phyloP scores from a whole-genome alignment of 2,329 filamentous ascomycete species.

The Xylariaceae sp. region DNA sequence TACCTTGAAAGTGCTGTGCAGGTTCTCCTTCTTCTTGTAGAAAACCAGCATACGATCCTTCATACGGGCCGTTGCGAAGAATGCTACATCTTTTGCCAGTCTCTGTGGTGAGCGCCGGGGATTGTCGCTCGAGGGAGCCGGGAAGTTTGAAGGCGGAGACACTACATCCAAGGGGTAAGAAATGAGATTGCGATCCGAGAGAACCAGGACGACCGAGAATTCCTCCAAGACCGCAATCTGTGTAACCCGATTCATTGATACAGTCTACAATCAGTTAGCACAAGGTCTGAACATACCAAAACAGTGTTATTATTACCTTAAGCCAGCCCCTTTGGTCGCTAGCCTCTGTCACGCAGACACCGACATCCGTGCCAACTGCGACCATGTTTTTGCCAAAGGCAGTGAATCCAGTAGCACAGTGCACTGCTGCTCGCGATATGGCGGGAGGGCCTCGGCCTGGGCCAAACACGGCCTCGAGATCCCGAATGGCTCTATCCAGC shows the following conservation, averaged over 20 bases:
- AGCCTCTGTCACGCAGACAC: conserved; percentile 85
- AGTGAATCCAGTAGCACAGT: conserved; percentile 89
- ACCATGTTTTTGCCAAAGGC: conserved; percentile 83
- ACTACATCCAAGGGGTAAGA: conserved; percentile 92
- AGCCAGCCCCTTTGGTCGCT: conserved; percentile 89
- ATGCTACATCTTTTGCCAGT: conserved; percentile 88
- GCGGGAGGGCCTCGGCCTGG: conserved; percentile 67
- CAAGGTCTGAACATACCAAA: neutral
- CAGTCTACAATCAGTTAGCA: conserved; percentile 54
- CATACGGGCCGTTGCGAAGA: conserved; percentile 95
- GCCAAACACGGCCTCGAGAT: conserved; percentile 78
- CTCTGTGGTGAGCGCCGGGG: conserved; percentile 86
- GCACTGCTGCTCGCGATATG: conserved; percentile 81
- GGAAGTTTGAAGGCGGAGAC: conserved; percentile 59
- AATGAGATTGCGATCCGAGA: conserved; percentile 86
- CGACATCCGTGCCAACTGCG: conserved; percentile 92
- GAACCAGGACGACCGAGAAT: conserved; percentile 87
- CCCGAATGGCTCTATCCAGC: conserved; percentile 83
- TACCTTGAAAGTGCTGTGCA: conserved; percentile 94
- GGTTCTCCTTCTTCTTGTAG: conserved; percentile 92
- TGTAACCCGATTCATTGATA: conserved; percentile 74
- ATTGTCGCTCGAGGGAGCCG: conserved; percentile 65
- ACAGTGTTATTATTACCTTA: conserved; percentile 58
- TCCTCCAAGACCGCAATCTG: conserved; percentile 95
- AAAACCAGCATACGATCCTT: conserved; percentile 93